Percentiles rank a stretch among this genome's conserved stretches.
Conservation (phyloP, 2,329 filamentous ascomycete species). For the Nothopassalora personata region DNA sequence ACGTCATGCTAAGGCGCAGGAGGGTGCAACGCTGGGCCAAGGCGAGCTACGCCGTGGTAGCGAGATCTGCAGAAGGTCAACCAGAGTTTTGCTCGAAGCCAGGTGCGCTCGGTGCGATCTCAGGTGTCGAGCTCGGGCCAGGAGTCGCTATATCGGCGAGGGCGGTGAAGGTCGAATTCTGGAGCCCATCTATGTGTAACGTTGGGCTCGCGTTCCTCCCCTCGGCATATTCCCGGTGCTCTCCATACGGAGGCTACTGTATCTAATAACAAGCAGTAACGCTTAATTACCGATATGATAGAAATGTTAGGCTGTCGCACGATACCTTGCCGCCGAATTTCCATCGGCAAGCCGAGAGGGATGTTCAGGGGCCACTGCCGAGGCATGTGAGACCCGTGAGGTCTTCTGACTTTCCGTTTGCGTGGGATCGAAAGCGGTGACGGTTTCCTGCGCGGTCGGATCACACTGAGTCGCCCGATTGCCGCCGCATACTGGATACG, state of each 20-base stretch:
- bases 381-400: not conserved
- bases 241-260: too few species aligned
- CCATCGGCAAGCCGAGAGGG: not conserved
- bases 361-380: not conserved
- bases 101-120: too few species aligned
- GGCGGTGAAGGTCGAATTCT: not conserved
- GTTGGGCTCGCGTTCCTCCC: not conserved
- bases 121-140: not conserved
- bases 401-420: not conserved
- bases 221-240: not conserved
- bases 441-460: not conserved
- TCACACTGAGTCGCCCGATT: not conserved
- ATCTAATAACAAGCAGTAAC: too few species aligned
- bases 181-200: not conserved
- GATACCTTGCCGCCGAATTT: not conserved
- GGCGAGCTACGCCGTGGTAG: not conserved
- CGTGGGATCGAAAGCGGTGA: not conserved
- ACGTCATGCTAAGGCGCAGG: not conserved
- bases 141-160: not conserved
- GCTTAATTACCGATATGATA: too few species aligned
- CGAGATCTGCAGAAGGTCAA: not conserved
- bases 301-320: not conserved
- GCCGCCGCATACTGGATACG: not conserved
- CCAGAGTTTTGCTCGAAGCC: not conserved
- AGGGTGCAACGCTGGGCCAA: not conserved